Evolutionary conservation across 2,329 filamentous ascomycete species (phyloP), one percentile per base, ranked within the genome.

Genomic region (Fusarium domesticum): DNA sequence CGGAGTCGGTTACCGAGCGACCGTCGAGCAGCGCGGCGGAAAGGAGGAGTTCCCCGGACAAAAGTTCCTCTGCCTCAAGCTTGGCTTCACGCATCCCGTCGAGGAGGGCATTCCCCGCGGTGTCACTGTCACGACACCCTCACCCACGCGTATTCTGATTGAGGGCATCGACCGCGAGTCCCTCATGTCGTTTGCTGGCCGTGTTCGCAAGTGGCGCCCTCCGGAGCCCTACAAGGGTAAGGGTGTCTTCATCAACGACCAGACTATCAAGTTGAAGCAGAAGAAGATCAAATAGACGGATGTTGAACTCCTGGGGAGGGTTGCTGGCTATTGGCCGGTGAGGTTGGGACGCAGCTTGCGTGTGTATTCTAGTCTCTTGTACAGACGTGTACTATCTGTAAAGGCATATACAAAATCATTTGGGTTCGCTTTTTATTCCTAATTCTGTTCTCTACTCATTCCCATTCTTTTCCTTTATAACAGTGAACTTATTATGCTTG

Each of bases 141-240:
- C 95, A 68, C 90, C 92, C 33, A 98, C 93, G 25, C 83, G 91
- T 47, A 89, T 98, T 56, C 71, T 98, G 58, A 72, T 98, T 31
- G 90, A 98, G 72, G 90, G 93, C 7, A 78, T 85, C 40, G 82
- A 97, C 65, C 90, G 89, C 65, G 85, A 95, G 69, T 78, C 84
- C 37, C 83, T 98, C 52, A 93, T 90, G 78, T 84, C 87, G 46
- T 96, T 97, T 68, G 93, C 93, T 15, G 93, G 93, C 1, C 76
- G 84, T 58, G 95, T 98, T 57, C 78, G 89, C 59, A 80, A 76
- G 69, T 97, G 92, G 92, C 84, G 93, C 64, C 80, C 80, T 54
- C 93, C 93, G 20, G 93, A 98, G 73, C 93, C 93, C 54, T 98
- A 98, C 72, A 98, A 98, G 81, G 93, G 93, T 57, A 97, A 98